Evolutionary conservation across 2,329 filamentous ascomycete genomes (phyloP), one percentile per base, ranked within the genome.

Genomic region (Fusarium floridanum): DNA sequence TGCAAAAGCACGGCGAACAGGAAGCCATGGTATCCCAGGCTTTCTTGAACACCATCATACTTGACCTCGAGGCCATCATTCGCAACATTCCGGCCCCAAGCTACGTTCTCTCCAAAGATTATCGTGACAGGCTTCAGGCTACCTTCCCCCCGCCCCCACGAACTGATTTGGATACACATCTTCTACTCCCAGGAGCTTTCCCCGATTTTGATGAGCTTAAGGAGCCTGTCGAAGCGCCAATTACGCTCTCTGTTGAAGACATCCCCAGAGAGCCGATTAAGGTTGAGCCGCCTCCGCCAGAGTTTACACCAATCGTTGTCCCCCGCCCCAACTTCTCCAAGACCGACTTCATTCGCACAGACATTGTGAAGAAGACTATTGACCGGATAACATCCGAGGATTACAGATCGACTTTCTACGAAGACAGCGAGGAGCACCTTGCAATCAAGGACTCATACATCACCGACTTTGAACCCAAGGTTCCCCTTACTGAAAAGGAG

Each of bases 51-150:
- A 65, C 48, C 16, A 71, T 82, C 29, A 64, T 80, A 24, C 70
- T 81, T 53, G 81, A 82, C 63, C 68, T 82, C 57, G 72, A 79
- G 55, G 81, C 81, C 17, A 75, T 82, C 24, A 65, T 73, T 14
- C 67, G 71, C 39, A 73, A 75, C 34, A 60, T 81, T 5, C 77
- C 80, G 6, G 62, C 77, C 10, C 81, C 81, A 50, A 82, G 80
- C 62, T 82, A 77, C 36, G 71, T 82, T 29, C 62, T 71, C 14
- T 79, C 76, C 11, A 53, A 67, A 12, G 65, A 76, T 17, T 81
- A 78, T 61, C 78, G 73, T n/a, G 62, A 68, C 20, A 74, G 66
- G 55, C 61, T 82, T 16, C 64, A 73, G 17, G 59, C 76, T 37
- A 72, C 68, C 11, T 79, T 81, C 20, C 75, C 74, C 2, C 53